A percentile compares a stretch with the other conserved stretches of the same genome.
Conservation (phyloP, 306 rosid species). For the Alnus rubra region DNA sequence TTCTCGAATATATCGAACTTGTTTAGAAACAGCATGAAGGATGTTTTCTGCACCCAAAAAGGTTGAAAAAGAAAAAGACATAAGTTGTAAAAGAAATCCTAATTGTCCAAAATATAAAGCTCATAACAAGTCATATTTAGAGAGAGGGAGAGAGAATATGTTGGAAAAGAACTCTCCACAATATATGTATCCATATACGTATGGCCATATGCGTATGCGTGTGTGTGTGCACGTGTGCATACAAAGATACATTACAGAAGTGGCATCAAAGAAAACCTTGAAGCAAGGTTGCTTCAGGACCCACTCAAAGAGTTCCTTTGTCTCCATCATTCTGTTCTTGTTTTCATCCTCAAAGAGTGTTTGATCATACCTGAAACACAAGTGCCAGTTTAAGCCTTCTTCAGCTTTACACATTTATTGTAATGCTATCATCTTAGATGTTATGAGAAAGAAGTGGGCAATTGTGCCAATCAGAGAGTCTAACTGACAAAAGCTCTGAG, state of each 20-base stretch:
- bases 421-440: slow-evolving; percentile 3
- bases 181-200: not conserved
- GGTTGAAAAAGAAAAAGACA: slow-evolving; percentile 16
- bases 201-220: not conserved
- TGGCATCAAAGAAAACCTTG: slow-evolving; percentile 60
- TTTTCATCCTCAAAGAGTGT: slow-evolving; percentile 95
- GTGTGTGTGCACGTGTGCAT: not conserved
- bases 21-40: slow-evolving; percentile 96
- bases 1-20: slow-evolving; percentile 97
- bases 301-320: slow-evolving; percentile 96
- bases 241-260: not conserved
- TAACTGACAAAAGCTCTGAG: not conserved
- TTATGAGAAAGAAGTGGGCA: slow-evolving; percentile 8
- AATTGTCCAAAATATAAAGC: slow-evolving; percentile 7
- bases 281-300: slow-evolving; percentile 94
- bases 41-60: slow-evolving; percentile 73
- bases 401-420: slow-evolving; percentile 26
- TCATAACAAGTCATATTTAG: slow-evolving; percentile 15
- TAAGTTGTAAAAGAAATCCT: slow-evolving; percentile 13
- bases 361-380: slow-evolving; percentile 85
- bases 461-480: not conserved
- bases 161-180: slow-evolving; percentile 6
- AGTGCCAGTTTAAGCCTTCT: slow-evolving; percentile 18
- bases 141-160: slow-evolving; percentile 8
- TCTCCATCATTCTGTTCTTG: slow-evolving; percentile 94